These are phyloP conservation scores for Zasmidium citrigriseum DNA, from an alignment of 2,329 filamentous ascomycete genomes.

Conservation along the genomic window DNA sequence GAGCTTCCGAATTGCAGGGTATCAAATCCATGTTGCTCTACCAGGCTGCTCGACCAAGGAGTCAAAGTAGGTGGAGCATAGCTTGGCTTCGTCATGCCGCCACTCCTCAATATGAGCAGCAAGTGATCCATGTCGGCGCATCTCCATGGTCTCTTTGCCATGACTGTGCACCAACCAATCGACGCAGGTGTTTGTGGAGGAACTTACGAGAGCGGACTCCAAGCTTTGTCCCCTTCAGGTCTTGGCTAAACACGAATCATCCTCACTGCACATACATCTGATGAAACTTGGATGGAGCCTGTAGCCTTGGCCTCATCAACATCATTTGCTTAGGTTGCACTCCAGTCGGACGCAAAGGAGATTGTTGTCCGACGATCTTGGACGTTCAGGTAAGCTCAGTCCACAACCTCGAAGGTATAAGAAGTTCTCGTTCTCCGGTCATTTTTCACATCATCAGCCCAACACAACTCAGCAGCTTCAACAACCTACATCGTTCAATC, in stretches of 20 bases:
- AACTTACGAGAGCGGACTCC: background rate
- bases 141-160: background rate
- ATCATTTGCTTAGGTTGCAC: background rate
- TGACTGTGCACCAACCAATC: background rate
- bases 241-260: background rate
- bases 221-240: background rate
- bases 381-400: background rate
- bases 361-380: background rate
- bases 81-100: background rate
- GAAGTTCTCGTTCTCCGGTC: background rate
- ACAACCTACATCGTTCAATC: background rate
- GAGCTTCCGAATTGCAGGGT: no score
- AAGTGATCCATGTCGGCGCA: background rate
- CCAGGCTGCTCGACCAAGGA: no score
- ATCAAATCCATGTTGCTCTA: no score
- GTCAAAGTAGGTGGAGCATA: background rate
- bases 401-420: background rate
- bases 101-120: background rate
- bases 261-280: background rate
- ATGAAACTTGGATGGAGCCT: background rate
- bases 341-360: background rate
- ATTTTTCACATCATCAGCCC: background rate
- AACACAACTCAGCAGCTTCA: background rate
- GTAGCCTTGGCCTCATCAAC: background rate
- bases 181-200: background rate